Evolutionary conservation across 73 alveolate genomes (phyloP), one percentile per base, ranked within the genome.

Genomic region (Paramecium pentaurelia): DNA sequence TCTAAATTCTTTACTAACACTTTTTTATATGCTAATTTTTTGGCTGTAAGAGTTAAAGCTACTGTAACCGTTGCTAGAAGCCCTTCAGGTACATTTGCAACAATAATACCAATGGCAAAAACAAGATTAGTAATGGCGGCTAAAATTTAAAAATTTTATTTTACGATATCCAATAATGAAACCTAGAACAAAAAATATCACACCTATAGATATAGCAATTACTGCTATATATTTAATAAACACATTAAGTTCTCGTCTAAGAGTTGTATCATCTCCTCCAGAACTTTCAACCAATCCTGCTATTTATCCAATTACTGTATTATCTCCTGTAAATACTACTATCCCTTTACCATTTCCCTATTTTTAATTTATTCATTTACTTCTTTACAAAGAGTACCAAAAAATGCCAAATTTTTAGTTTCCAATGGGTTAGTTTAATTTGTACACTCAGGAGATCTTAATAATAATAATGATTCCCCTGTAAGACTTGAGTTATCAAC

Each of bases 21-120:
- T 16, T 51, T 42, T 86, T 96, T 92, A 16, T 89, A 22, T 9
- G 97, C 96, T 97, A 97, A 93, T 88, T 96, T 94, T 77, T 96
- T 93, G 14, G 99, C 99, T 44, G 99, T 95, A 34, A 97, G 86
- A 36, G 98, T 98, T 22, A 97, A 88, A 51, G 98, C 95, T n/a
- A 97, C 98, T 18, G 99, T 97, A 0, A 97, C 98, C 30, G 98
- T 96, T 25, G 96, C 96, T 47, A 96, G 86, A 37, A 97, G 94
- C 9, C 97, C 96, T 95, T 95, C 97, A 22, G 97, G 97, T 2
- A 95, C 96, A 60, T 93, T 93, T 14, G 96, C 97, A 3, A 93
- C 95, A 32, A 95, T 77, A 27, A 95, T 93, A 40, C 96, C 97
- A 4, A 92, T 86, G 70, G 97, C 98, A 88, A 96, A 96, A 25